Evolutionary conservation across 2,329 filamentous ascomycete genomes (phyloP).

Genomic region (Nemania bipapillata): DNA sequence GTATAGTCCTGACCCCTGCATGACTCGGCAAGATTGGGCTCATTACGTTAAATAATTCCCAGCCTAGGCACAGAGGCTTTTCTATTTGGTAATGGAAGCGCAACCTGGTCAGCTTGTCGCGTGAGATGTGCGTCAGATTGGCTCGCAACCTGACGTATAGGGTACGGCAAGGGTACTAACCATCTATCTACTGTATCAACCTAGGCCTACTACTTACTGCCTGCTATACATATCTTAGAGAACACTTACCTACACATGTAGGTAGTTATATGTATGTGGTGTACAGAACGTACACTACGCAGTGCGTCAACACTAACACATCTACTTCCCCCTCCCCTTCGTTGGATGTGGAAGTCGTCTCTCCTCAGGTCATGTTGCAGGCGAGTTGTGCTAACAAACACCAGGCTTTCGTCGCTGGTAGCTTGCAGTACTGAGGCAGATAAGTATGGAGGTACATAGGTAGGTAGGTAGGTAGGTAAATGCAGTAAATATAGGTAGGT

Average conservation of each 20-base stretch:
- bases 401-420: not conserved
- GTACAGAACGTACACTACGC: too few relatives aligned
- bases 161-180: constrained; percentile 22
- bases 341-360: constrained; percentile 8
- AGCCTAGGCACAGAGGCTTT: constrained; percentile 53
- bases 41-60: constrained; percentile 62
- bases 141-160: constrained; percentile 36
- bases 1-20: constrained; percentile 36
- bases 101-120: constrained; percentile 32
- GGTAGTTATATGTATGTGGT: too few relatives aligned
- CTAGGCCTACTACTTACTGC: too few relatives aligned
- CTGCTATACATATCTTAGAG: too few relatives aligned
- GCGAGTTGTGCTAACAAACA: constrained; percentile 19
- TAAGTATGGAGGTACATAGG: too few relatives aligned
- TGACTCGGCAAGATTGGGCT: constrained; percentile 50
- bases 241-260: not conserved
- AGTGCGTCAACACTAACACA: not conserved
- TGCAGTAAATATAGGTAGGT: too few relatives aligned
- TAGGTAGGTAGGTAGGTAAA: too few relatives aligned
- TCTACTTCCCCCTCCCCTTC: constrained; percentile 5
- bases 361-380: constrained; percentile 18
- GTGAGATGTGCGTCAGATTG: constrained; percentile 39
- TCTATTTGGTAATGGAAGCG: constrained; percentile 62
- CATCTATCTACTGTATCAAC: not conserved
- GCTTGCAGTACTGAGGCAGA: too few relatives aligned